Evolutionary conservation across 2,329 filamentous ascomycete genomes (phyloP).

Genomic region (Sphaerulina musiva): DNA sequence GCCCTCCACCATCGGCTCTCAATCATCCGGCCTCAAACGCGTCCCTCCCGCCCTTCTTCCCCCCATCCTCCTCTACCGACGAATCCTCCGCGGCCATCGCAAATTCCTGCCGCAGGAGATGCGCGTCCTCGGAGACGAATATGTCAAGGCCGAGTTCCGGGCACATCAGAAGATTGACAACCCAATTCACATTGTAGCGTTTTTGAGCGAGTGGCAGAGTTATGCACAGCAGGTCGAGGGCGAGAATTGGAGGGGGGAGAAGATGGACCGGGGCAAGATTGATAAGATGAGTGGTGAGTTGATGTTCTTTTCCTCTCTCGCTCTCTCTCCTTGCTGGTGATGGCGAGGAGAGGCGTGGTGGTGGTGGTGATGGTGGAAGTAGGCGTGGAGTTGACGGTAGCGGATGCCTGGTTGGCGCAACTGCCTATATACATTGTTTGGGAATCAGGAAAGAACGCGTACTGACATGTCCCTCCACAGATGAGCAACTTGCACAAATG

Average conservation of each 20-base stretch:
- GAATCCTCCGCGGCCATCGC: constrained; percentile 78
- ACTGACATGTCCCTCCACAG: constrained; percentile 1
- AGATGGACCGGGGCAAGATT: constrained; percentile 73
- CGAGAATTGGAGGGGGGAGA: constrained; percentile 75
- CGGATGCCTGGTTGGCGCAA: no score
- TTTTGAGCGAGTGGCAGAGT: constrained; percentile 94
- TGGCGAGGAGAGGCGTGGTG: no score
- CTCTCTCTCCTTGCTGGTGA: neutral
- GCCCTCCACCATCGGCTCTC: constrained; percentile 30
- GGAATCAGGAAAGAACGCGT: constrained; percentile 32
- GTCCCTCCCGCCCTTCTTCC: constrained; percentile 66
- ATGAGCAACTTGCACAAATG: constrained; percentile 87
- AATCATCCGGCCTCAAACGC: constrained; percentile 29
- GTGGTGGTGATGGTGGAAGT: neutral
- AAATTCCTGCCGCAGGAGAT: constrained; percentile 65
- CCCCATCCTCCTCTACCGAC: constrained; percentile 81
- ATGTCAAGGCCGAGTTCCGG: constrained; percentile 87
- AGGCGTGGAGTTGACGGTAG: no score
- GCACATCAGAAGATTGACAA: constrained; percentile 80
- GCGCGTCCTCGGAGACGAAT: constrained; percentile 82
- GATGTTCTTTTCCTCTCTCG: no score
- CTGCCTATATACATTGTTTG: neutral
- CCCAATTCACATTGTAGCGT: constrained; percentile 87
- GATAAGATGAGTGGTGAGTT: constrained; percentile 86
- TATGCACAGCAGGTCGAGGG: constrained; percentile 92